Evolutionary conservation across 768 basidiomycete genomes (phyloP), one percentile per base, ranked within the genome.

Genomic region (Trametes meyenii): DNA sequence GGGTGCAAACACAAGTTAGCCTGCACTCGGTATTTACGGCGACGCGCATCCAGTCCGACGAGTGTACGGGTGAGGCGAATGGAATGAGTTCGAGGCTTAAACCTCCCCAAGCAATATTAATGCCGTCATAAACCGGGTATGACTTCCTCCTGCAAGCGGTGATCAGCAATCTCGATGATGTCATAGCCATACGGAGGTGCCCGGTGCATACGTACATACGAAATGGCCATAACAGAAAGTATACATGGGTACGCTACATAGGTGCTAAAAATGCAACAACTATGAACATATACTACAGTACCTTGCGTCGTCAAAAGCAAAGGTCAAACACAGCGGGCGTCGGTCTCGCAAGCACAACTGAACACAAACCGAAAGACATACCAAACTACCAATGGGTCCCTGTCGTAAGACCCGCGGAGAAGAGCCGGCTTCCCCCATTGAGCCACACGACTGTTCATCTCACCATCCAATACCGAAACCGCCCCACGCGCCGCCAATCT

Each of bases 401-500:
- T 33, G 44, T 54, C 40, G 11, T 39, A 39, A 8, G 19, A 10
- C 17, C 8, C 39, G 48, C 24, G 43, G 21, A 46, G 21, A 58
- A 63, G 62, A 45, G n/a, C 62, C 58, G n/a, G 62, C 62, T 50
- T 26, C 29, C 26, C 23, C 21, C 19, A 38, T 5, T 16, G n/a
- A 38, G 35, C 46, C 7, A 21, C 0, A 11, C 23, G 21, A 8
- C n/a, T 11, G 33, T 33, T 8, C 29, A 33, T 33, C 6, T 14
- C 6, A 54, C 44, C 56, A 58, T 39, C 62, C 50, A 14, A 40
- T 51, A 4, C 29, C 44, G 13, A 26, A 11, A 17, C 46, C 46
- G 10, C 40, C 48, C 61, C 65, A 66, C 1, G 42, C 49, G 4
- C 43, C 19, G 13, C 62, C 59, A 35, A 62, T 61, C 55, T 64